A percentile compares a stretch with the other conserved stretches of the same genome.
These are phyloP conservation scores for Camellia oleifera DNA, from an alignment of 179 eudicot species.

Conservation along the genomic window DNA sequence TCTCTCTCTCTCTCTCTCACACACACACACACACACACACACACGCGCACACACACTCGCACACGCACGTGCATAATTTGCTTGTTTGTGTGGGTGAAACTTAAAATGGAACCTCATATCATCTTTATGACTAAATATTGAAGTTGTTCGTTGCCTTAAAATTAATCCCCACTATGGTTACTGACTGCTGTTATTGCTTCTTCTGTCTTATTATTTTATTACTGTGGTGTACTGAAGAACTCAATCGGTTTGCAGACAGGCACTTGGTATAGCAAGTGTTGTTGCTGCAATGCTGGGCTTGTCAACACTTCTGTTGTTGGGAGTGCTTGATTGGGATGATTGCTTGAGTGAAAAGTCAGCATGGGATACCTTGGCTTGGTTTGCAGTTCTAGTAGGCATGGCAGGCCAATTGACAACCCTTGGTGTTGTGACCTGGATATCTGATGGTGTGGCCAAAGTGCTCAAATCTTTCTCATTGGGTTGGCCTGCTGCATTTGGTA, in stretches of 20 bases:
- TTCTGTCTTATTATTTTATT: not conserved
- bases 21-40: not conserved
- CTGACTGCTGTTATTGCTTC: not conserved
- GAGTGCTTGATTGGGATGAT: conserved; percentile 61
- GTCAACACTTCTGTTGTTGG: conserved; percentile 55
- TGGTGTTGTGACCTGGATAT: conserved; percentile 71
- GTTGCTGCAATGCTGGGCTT: conserved; percentile 75
- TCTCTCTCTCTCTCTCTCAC: conserved; percentile 1
- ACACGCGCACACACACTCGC: not conserved
- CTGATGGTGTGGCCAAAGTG: conserved; percentile 46
- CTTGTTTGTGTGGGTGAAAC: not conserved
- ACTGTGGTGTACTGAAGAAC: not conserved
- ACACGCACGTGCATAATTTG: not conserved
- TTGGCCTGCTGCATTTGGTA: conserved; percentile 57
- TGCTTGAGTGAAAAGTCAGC: conserved; percentile 41
- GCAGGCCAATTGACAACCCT: conserved; percentile 51
- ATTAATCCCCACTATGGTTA: not conserved
- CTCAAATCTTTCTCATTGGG: conserved; percentile 49
- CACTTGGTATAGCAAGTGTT: conserved; percentile 59
- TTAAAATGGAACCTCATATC: not conserved
- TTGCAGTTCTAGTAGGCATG: conserved; percentile 35
- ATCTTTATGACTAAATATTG: not conserved
- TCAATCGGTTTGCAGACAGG: conserved; percentile 32
- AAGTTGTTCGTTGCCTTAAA: not conserved
- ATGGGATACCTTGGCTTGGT: conserved; percentile 43